phyloP scores from a whole-genome alignment of 495 filamentous ascomycete species.

The Parachaetomium inaequale region DNA sequence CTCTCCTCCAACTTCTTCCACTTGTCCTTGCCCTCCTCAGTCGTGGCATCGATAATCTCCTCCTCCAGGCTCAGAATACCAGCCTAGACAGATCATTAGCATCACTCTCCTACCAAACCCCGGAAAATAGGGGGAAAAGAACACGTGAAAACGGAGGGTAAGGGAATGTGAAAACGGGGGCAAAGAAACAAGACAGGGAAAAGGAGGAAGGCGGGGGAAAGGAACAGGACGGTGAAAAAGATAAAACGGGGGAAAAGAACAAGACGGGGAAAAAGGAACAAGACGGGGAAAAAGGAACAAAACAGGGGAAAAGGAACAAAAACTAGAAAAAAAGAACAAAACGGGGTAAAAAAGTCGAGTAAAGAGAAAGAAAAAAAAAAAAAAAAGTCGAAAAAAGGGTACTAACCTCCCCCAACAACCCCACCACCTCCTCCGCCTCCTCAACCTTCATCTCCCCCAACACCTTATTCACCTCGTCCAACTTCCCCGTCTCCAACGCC shows the following conservation, averaged over 20 bases:
- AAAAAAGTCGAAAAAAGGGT: not conserved
- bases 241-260: not conserved
- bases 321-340: too few relatives aligned
- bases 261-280: not conserved
- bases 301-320: too few relatives aligned
- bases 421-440: conserved; percentile 89
- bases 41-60: conserved; percentile 92
- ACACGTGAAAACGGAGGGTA: too few relatives aligned
- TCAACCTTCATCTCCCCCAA: conserved; percentile 85
- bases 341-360: too few relatives aligned
- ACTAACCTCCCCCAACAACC: conserved; percentile 68
- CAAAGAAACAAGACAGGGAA: too few relatives aligned
- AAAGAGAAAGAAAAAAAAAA: not conserved
- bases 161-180: too few relatives aligned
- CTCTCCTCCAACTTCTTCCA: conserved; percentile 71
- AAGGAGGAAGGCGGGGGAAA: too few relatives aligned
- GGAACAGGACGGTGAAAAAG: too few relatives aligned
- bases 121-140: not conserved
- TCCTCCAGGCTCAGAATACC: conserved; percentile 90
- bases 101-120: not conserved
- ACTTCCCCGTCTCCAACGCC: conserved; percentile 75
- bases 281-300: too few relatives aligned
- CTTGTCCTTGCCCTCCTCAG: conserved; percentile 78
- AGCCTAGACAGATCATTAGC: conserved; percentile 45
- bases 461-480: conserved; percentile 96